Percentiles rank a stretch among this genome's conserved stretches.
These are phyloP conservation scores for Penicillium psychrosexuale DNA, from an alignment of 2,329 filamentous ascomycete species.

Conservation along the genomic window DNA sequence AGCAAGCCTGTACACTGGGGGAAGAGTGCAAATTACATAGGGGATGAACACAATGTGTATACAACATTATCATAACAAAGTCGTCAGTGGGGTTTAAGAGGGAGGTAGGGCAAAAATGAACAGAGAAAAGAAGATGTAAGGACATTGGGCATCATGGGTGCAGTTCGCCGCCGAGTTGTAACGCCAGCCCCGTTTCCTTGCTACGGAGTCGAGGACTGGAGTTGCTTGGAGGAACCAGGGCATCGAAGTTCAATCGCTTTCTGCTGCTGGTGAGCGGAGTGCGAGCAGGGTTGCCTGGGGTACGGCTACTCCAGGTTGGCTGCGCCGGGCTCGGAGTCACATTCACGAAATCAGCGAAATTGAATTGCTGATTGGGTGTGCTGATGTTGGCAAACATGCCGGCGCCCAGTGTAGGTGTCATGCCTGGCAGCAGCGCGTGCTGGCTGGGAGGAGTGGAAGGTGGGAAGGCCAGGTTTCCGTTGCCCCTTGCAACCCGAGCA, in stretches of 20 bases:
- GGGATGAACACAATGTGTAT: constrained; percentile 18
- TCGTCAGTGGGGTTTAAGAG: constrained; percentile 22
- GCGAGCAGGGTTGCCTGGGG: constrained; percentile 55
- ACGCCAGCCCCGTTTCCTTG: constrained; percentile 55
- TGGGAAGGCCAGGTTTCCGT: constrained; percentile 52
- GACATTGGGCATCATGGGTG: constrained; percentile 42
- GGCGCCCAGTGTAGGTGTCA: constrained; percentile 60
- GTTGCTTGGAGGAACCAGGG: constrained; percentile 57
- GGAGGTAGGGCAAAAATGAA: constrained; percentile 20
- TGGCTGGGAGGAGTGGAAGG: constrained; percentile 75
- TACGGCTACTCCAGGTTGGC: constrained; percentile 66
- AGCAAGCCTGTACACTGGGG: neutral
- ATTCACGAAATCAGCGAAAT: constrained; percentile 96
- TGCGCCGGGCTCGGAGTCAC: constrained; percentile 95
- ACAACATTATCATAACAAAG: constrained; percentile 24
- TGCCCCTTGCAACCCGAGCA: constrained; percentile 56
- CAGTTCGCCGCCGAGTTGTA: constrained; percentile 66
- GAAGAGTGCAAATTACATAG: constrained; percentile 13
- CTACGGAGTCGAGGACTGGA: constrained; percentile 42
- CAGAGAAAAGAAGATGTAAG: constrained; percentile 16
- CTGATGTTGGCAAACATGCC: constrained; percentile 69
- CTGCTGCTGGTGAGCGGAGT: constrained; percentile 71
- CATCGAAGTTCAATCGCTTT: constrained; percentile 78
- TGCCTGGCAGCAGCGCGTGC: constrained; percentile 49
- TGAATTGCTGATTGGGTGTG: constrained; percentile 82